phyloP scores from a whole-genome alignment of 129 eudicot species.

The Solidago caesia region DNA sequence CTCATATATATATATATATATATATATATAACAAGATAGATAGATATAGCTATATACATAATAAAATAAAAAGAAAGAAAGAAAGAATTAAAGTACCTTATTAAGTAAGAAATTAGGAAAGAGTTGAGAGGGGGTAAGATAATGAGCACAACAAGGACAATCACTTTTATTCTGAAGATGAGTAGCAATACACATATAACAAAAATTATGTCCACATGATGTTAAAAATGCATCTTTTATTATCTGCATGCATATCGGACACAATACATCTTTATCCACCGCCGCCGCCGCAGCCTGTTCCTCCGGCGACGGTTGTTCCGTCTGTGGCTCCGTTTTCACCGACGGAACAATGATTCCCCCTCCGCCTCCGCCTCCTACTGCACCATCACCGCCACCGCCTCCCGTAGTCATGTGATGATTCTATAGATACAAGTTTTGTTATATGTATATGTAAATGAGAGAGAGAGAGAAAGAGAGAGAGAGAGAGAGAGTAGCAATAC shows the following conservation, averaged over 20 bases:
- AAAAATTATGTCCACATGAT: constrained; percentile 85
- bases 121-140: constrained; percentile 55
- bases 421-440: no score
- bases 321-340: constrained; percentile 53
- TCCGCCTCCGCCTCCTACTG: constrained; percentile 36
- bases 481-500: no score
- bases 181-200: constrained; percentile 83
- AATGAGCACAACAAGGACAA: constrained; percentile 79
- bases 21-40: no score
- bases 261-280: constrained; percentile 65
- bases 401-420: constrained; percentile 27
- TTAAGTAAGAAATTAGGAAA: constrained; percentile 86
- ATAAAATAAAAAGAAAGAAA: neutral
- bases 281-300: constrained; percentile 22
- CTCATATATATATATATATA: no score
- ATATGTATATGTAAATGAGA: no score
- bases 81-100: constrained; percentile 42
- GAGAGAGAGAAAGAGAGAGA: no score
- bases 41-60: no score
- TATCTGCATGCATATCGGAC: constrained; percentile 96
- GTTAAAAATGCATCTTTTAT: constrained; percentile 86
- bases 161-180: constrained; percentile 83
- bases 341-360: constrained; percentile 75
- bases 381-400: constrained; percentile 19
- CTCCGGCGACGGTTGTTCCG: constrained; percentile 26